Base-by-base conservation (phyloP, 208 protist genomes). In the Wallacemonas sp. region DNA sequence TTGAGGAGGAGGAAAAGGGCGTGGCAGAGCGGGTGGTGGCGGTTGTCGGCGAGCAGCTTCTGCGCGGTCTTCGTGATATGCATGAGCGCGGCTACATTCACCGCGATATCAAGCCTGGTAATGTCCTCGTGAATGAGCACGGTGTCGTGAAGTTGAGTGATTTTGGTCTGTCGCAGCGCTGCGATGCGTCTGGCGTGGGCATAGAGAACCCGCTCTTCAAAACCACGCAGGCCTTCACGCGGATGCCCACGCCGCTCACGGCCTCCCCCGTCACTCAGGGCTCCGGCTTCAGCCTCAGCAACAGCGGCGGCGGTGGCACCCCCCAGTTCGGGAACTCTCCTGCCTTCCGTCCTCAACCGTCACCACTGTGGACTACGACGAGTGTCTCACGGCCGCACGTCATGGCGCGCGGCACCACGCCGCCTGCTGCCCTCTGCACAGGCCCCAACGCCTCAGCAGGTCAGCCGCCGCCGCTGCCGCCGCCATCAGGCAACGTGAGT, bases 91-190 rank as follows among this genome's bases (percentile, higher is more conserved):
- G 83, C 45, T 90, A 90, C 60, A 81, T 98, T 14, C 96, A 97
- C 67, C 67, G 95, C 41, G 94, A 98, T 46, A 80, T 98, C 27
- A 97, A 98, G 71, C 97, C 96, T n/a, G 82, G 79, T 54, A 99
- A 99, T 69, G 75, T 98, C 26, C 83, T 99, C 8, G 65, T 99
- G n/a, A 98, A 98, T 65, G 60, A 77, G 22, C 90, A 95, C 15
- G 96, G 95, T 55, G 70, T 89, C n/a, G 77, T 98, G 31, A 99
- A 99, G 82, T 75, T 99, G 15, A 96, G 87, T 68, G 98, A 99
- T 70, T 99, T 99, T 82, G 97, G 98, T 1, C 80, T 98, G 45
- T 97, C 79, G 38, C 77, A 85, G 71, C 72, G 74, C 15, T 92
- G 82, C 68, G 77, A 77, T 28, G 46, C 34, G 54, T 27, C 38